Evolutionary conservation across 345 rosid species (phyloP).

Genomic region (Mercurialis annua): DNA sequence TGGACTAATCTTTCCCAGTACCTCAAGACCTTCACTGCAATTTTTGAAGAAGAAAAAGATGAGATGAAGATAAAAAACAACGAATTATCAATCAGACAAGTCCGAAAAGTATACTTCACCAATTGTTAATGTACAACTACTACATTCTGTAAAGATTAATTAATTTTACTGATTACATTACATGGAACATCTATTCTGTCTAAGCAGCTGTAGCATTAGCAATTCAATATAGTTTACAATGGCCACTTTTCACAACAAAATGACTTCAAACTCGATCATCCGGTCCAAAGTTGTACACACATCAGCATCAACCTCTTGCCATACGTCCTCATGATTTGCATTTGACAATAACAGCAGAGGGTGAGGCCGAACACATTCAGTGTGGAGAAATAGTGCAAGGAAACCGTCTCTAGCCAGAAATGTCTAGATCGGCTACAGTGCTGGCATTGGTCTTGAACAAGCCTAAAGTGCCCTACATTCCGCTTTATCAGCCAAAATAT

Average conservation of each 20-base stretch:
- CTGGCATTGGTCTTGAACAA: background rate
- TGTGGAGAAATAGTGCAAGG: background rate
- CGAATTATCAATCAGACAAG: background rate
- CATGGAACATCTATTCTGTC: background rate
- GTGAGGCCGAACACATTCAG: background rate
- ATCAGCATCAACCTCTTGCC: background rate
- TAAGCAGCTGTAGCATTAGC: background rate
- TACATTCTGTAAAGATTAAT: background rate
- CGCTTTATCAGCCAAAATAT: background rate
- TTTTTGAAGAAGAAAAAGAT: background rate
- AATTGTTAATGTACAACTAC: background rate
- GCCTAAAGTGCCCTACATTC: background rate
- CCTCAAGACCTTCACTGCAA: background rate
- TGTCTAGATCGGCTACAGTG: background rate
- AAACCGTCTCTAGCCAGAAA: background rate
- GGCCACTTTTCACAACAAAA: background rate
- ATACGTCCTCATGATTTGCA: background rate
- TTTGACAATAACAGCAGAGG: background rate
- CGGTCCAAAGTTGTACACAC: background rate
- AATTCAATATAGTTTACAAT: background rate
- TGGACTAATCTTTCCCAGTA: background rate
- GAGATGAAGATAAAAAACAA: constrained; percentile 1
- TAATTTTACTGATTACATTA: background rate
- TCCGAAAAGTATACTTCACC: background rate
- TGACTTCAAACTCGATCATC: background rate